Conservation (phyloP, 169 alveolate species). For the Plasmodium sp. region DNA sequence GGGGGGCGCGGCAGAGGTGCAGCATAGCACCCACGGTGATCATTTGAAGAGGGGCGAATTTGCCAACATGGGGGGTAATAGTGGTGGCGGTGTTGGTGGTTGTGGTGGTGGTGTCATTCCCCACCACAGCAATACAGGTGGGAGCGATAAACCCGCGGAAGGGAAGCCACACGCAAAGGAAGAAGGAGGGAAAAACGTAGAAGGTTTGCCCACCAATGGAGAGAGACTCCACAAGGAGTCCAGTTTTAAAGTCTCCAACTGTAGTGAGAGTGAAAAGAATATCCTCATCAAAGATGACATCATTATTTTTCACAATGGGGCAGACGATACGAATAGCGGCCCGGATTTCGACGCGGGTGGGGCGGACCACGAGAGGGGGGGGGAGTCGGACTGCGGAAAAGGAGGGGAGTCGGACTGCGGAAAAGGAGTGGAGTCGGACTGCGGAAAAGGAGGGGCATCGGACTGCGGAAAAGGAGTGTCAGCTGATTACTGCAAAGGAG, state of each 20-base stretch:
- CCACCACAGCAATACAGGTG: neutral
- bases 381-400: neutral
- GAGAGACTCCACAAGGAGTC: neutral
- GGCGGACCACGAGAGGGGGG: neutral
- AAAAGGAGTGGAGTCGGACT: neutral
- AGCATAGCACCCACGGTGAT: neutral
- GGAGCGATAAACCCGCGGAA: neutral
- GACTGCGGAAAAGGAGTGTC: neutral
- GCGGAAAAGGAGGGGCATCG: neutral
- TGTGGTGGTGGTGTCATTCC: neutral
- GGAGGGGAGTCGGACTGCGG: neutral
- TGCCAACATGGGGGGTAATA: neutral
- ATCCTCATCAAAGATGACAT: conserved; percentile 60
- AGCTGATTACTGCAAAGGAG: no score
- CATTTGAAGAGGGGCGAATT: neutral
- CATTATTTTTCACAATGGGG: conserved; percentile 29
- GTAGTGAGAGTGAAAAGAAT: conserved; percentile 40
- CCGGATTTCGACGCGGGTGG: neutral
- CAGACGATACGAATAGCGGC: neutral
- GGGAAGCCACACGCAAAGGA: neutral
- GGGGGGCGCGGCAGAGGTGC: neutral
- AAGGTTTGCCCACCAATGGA: neutral
- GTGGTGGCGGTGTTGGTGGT: no score
- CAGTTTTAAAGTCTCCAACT: conserved; percentile 11
- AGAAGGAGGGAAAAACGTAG: neutral